Evolutionary conservation across 169 alveolate genomes (phyloP), one percentile per base, ranked within the genome.

Genomic region (Plasmodium chabaudi): DNA sequence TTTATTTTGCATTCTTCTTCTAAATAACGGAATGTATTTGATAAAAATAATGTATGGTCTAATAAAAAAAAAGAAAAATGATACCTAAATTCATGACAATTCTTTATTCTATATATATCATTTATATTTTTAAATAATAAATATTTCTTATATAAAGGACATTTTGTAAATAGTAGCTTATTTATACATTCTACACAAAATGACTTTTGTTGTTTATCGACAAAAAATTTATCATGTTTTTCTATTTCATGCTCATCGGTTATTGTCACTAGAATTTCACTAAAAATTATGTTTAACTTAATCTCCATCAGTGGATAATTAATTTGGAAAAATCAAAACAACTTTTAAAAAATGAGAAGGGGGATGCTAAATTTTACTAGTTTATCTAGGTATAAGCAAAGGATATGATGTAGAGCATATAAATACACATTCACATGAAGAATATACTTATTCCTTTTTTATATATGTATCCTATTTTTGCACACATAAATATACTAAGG

Each of bases 141-240:
- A 82, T 82, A 82, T 82, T 82, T 82, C 65, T 82, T 82, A 65
- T 82, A 82, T 55, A 67, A 82, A 27, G 90, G 90, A 15, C 49
- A 82, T 34, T 82, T 82, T 10, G 55, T 82, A 70, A 82, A 82
- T 67, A 82, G 34, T 19, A 82, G 27, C 46, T 82, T 82, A 46
- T 67, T 53, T 34, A 82, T 67, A 42, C 90, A 82, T 55, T 82
- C 84, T 47, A 46, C 90, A 70, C 90, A 82, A 44, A 82, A 17
- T 46, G 68, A 34, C 1, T 82, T 82, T 44, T 82, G 72, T 47
- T 12, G 15, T 60, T 82, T 82, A 42, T 82, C 90, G 21, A 82
- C 44, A 57, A 82, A 82, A 44, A 53, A 42, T 21, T 67, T 82
- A 60, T 82, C 90, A 39, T 82, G 90, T 67, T 82, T 82, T 82